A percentile compares a stretch with the other conserved stretches of the same genome.
phyloP scores from a whole-genome alignment of 768 basidiomycete species.

The Neoboletus brunneissimus region DNA sequence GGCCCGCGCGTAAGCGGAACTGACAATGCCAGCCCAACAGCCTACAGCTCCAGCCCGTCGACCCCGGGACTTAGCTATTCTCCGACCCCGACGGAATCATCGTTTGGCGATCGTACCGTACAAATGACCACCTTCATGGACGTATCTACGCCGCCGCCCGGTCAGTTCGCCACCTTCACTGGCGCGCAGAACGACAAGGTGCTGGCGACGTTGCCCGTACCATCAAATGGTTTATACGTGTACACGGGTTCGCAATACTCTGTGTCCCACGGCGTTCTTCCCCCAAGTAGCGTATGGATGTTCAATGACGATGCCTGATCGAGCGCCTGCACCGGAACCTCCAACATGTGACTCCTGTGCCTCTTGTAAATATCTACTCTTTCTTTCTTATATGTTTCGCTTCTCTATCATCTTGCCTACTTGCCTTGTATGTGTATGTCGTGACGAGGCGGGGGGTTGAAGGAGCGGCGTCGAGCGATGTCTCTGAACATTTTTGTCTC shows the following conservation, averaged over 20 bases:
- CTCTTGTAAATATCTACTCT: slow-evolving; percentile 18
- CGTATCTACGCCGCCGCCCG: slow-evolving; percentile 34
- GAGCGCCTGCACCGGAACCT: not conserved
- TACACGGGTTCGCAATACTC: slow-evolving; percentile 17
- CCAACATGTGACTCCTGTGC: slow-evolving; percentile 11
- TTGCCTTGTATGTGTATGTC: slow-evolving; percentile 27
- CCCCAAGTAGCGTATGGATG: slow-evolving; percentile 15
- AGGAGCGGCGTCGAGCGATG: slow-evolving; percentile 16
- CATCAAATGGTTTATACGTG: slow-evolving; percentile 19
- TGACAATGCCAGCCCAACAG: slow-evolving; percentile 26
- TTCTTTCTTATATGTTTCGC: not conserved
- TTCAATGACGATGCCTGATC: slow-evolving; percentile 15
- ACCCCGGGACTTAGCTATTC: slow-evolving; percentile 59
- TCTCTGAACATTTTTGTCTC: slow-evolving; percentile 20
- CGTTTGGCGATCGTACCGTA: slow-evolving; percentile 52
- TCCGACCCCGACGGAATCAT: slow-evolving; percentile 58
- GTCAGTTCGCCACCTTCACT: slow-evolving; percentile 36
- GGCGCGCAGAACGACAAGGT: slow-evolving; percentile 38
- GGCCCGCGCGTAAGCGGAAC: slow-evolving; percentile 3
- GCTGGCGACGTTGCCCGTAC: slow-evolving; percentile 16
- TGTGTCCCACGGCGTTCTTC: slow-evolving; percentile 13
- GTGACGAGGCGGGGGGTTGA: slow-evolving; percentile 16
- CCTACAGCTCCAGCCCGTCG: slow-evolving; percentile 39
- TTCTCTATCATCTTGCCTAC: slow-evolving; percentile 15
- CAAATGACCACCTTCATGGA: slow-evolving; percentile 56